A percentile compares a stretch with the other conserved stretches of the same genome.
phyloP scores from a whole-genome alignment of 2,329 filamentous ascomycete genomes.

The Cercospora berteroae region DNA sequence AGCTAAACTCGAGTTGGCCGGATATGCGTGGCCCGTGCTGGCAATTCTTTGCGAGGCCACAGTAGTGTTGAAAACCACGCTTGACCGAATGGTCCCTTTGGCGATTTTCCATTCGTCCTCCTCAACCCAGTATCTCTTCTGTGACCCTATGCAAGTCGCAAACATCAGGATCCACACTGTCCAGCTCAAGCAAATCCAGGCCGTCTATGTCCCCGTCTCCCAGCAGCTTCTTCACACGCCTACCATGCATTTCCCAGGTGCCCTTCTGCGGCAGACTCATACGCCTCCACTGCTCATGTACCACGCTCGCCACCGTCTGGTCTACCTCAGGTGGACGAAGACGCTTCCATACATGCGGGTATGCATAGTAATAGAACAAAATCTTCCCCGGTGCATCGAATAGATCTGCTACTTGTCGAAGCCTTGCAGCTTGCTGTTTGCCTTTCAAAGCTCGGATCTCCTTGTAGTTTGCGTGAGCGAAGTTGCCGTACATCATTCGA shows the following conservation, averaged over 20 bases:
- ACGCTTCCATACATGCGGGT: conserved; percentile 22
- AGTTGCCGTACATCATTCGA: conserved; percentile 25
- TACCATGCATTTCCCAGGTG: conserved; percentile 15
- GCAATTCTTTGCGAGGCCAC: not conserved
- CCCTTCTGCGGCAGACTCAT: conserved; percentile 12
- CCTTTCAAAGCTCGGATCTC: conserved; percentile 18
- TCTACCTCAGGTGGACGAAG: conserved; percentile 16
- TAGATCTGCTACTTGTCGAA: conserved; percentile 25
- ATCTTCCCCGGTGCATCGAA: conserved; percentile 19
- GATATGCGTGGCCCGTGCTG: not conserved
- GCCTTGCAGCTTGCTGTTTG: conserved; percentile 20
- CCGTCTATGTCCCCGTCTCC: conserved; percentile 23
- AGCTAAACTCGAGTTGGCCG: not conserved
- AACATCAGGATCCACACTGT: conserved; percentile 16
- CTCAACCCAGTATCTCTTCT: not conserved
- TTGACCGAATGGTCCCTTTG: not conserved
- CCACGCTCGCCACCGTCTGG: conserved; percentile 19
- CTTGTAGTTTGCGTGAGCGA: conserved; percentile 21
- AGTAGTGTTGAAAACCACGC: not conserved
- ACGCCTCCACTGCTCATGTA: conserved; percentile 19
- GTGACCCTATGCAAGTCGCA: conserved; percentile 15
- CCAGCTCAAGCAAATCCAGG: conserved; percentile 19
- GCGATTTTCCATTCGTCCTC: not conserved
- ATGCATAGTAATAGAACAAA: conserved; percentile 26
- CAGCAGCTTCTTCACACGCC: conserved; percentile 16